A percentile compares a stretch with the other conserved stretches of the same genome.
Evolutionary conservation across 495 filamentous ascomycete species (phyloP).

Genomic region (Aspergillus kassunensis): DNA sequence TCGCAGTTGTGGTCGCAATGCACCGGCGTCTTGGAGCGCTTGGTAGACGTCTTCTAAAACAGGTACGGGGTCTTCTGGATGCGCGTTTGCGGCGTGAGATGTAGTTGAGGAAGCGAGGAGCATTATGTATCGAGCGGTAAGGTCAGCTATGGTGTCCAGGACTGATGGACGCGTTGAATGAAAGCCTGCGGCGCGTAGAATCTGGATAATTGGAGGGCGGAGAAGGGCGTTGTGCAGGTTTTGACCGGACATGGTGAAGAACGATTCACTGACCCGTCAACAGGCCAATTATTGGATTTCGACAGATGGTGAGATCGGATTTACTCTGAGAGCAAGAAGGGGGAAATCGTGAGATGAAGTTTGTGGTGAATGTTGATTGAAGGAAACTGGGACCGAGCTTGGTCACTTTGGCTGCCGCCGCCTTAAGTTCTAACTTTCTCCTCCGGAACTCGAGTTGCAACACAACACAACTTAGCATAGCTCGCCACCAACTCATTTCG

Average conservation of each 20-base stretch:
- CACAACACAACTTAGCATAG: background rate
- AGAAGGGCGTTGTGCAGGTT: conserved; percentile 71
- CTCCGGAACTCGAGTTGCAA: background rate
- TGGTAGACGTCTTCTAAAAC: conserved; percentile 74
- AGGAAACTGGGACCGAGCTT: conserved; percentile 2
- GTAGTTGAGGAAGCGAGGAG: conserved; percentile 63
- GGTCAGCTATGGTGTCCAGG: conserved; percentile 71
- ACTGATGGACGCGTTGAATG: conserved; percentile 69
- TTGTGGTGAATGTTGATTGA: conserved; percentile 3
- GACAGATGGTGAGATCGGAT: background rate
- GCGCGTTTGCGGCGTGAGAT: conserved; percentile 52
- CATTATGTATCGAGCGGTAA: conserved; percentile 69
- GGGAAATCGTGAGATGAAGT: background rate
- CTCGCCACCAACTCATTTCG: background rate
- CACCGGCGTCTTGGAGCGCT: conserved; percentile 72
- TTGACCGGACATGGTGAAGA: conserved; percentile 30
- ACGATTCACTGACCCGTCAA: background rate
- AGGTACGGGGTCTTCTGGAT: conserved; percentile 46
- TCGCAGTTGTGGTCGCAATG: conserved; percentile 57
- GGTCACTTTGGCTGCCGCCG: background rate
- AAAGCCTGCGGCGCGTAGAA: conserved; percentile 83
- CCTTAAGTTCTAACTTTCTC: background rate
- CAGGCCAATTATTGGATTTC: background rate
- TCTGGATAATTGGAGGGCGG: conserved; percentile 76
- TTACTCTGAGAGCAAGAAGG: background rate